Conservation (phyloP, 2,329 filamentous ascomycete genomes). For the Sporothrix dimorphospora region DNA sequence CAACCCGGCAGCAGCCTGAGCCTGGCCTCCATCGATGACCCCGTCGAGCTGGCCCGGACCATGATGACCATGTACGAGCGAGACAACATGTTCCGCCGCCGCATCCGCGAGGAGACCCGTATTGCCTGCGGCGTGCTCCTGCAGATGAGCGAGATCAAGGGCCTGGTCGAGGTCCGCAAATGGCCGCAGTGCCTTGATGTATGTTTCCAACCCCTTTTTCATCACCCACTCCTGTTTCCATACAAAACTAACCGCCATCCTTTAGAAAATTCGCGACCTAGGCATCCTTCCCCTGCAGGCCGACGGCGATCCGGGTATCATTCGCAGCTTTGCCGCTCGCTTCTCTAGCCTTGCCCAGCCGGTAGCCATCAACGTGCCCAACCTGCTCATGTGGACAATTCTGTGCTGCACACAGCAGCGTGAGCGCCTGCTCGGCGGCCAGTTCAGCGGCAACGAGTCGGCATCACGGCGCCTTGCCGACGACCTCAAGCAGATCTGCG, state of each 20-base stretch:
- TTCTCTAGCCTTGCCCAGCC: conserved; percentile 79
- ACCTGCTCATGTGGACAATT: conserved; percentile 92
- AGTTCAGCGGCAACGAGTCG: conserved; percentile 74
- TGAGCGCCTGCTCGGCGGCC: conserved; percentile 67
- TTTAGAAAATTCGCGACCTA: conserved; percentile 68
- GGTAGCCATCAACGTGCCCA: conserved; percentile 86
- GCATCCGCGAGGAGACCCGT: conserved; percentile 60
- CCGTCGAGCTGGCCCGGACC: conserved; percentile 60
- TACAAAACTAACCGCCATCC: background rate
- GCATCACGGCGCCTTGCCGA: conserved; percentile 67
- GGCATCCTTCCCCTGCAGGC: conserved; percentile 80
- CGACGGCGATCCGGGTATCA: conserved; percentile 72
- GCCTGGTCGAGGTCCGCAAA: conserved; percentile 55
- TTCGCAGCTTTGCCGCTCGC: conserved; percentile 77
- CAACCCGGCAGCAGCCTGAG: conserved; percentile 61
- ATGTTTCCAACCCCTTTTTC: conserved; percentile 41
- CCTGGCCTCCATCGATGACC: conserved; percentile 62
- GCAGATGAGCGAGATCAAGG: conserved; percentile 65
- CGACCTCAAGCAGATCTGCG: conserved; percentile 75
- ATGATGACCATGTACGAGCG: conserved; percentile 67
- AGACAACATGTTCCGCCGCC: conserved; percentile 63
- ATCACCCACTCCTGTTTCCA: background rate
- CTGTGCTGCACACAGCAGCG: conserved; percentile 80
- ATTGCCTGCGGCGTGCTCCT: conserved; percentile 60
- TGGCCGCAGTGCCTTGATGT: conserved; percentile 64